Evolutionary conservation across 192 early-diverging fungal species (phyloP).

Genomic region (Phycomyces blakesleeanus): DNA sequence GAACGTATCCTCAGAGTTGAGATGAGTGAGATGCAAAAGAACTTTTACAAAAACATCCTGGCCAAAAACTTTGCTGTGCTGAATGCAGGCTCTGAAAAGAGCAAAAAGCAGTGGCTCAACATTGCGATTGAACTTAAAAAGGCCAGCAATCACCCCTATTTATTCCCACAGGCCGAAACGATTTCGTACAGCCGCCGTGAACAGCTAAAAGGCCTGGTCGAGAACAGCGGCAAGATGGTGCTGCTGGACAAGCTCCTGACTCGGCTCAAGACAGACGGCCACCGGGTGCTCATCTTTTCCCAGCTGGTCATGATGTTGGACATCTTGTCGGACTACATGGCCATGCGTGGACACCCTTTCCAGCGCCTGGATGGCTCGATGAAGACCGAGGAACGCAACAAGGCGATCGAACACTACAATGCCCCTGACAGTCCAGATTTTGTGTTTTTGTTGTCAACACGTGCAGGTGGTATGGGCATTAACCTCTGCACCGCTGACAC

Average conservation of each 20-base stretch:
- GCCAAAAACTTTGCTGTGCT: slow-evolving; percentile 90
- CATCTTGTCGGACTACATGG: slow-evolving; percentile 93
- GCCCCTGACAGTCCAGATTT: slow-evolving; percentile 91
- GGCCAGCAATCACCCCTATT: slow-evolving; percentile 92
- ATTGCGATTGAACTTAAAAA: slow-evolving; percentile 97
- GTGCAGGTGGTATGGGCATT: slow-evolving; percentile 95
- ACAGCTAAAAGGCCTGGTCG: slow-evolving; percentile 76
- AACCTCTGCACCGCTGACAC: slow-evolving; percentile 97
- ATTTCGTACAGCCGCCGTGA: slow-evolving; percentile 60
- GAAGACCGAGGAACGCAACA: slow-evolving; percentile 84
- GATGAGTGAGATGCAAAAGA: slow-evolving; percentile 82
- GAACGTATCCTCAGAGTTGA: slow-evolving; percentile 95
- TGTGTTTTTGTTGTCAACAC: slow-evolving; percentile 93
- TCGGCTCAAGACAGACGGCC: slow-evolving; percentile 83
- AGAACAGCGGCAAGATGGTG: slow-evolving; percentile 97
- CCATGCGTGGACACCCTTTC: slow-evolving; percentile 77
- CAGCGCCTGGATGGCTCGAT: slow-evolving; percentile 95
- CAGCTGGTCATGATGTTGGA: slow-evolving; percentile 98
- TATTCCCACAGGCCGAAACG: slow-evolving; percentile 78
- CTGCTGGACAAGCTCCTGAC: slow-evolving; percentile 93
- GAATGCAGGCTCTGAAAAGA: slow-evolving; percentile 46
- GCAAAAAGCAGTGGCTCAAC: slow-evolving; percentile 82
- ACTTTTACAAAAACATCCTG: slow-evolving; percentile 93
- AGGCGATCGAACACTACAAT: slow-evolving; percentile 97
- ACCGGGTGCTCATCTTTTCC: slow-evolving; percentile 97